Conservation (phyloP, 2,329 filamentous ascomycete genomes). For the Penicillium sp. region DNA sequence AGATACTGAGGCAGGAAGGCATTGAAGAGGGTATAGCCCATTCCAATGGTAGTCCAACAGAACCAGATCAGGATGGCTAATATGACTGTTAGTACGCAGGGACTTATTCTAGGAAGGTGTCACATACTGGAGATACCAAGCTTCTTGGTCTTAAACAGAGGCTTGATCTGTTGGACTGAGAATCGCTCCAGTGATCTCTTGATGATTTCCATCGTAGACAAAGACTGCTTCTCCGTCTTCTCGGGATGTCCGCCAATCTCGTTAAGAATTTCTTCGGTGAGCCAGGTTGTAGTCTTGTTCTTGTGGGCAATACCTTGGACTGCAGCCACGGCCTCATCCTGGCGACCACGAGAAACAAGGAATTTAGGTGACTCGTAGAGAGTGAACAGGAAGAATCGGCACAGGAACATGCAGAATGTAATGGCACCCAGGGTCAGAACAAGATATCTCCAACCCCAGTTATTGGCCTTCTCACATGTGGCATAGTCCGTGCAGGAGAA, state of each 20-base stretch:
- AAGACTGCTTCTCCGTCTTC: constrained; percentile 43
- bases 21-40: constrained; percentile 88
- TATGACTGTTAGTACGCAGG: constrained; percentile 13
- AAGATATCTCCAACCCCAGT: constrained; percentile 74
- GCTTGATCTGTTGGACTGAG: constrained; percentile 67
- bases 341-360: constrained; percentile 73
- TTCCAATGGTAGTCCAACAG: constrained; percentile 79
- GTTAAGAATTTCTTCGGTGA: constrained; percentile 72
- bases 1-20: constrained; percentile 89
- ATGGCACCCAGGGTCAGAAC: constrained; percentile 69
- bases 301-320: constrained; percentile 77
- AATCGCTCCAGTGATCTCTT: constrained; percentile 67
- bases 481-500: constrained; percentile 54
- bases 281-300: constrained; percentile 72
- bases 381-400: constrained; percentile 76
- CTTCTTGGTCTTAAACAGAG: constrained; percentile 60
- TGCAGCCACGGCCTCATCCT: constrained; percentile 77
- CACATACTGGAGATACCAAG: constrained; percentile 54
- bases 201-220: constrained; percentile 55
- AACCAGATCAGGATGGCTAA: constrained; percentile 67
- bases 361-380: constrained; percentile 85
- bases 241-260: constrained; percentile 56
- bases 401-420: constrained; percentile 74
- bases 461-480: constrained; percentile 53
- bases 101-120: not conserved